phyloP scores from a whole-genome alignment of 495 filamentous ascomycete genomes.

The Melanomma pulvis-pyrius region DNA sequence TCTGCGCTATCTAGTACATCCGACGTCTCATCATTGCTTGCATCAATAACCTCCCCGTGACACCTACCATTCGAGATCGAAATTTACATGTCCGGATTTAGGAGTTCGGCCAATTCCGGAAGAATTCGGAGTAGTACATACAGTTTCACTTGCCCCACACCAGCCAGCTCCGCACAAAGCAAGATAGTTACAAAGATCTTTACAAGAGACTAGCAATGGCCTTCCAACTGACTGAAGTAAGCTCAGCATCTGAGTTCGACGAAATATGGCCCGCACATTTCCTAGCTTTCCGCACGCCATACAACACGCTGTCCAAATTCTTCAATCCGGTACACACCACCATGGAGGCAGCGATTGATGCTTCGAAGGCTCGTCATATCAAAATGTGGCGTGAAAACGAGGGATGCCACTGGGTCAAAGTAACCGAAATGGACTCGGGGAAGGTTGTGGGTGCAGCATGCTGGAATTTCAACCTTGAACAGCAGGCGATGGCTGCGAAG shows the following conservation, averaged over 20 bases:
- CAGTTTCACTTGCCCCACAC: too few relatives aligned
- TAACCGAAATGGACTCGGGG: slow-evolving; percentile 1
- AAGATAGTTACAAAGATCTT: too few relatives aligned
- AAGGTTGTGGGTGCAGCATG: not conserved
- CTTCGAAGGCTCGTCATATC: not conserved
- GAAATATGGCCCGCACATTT: not conserved
- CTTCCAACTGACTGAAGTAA: not conserved
- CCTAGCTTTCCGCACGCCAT: not conserved
- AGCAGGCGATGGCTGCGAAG: not conserved
- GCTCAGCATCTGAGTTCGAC: not conserved
- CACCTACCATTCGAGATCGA: too few relatives aligned
- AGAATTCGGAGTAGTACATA: too few relatives aligned
- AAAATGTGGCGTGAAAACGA: not conserved
- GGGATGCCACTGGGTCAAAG: not conserved
- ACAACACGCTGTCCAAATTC: not conserved
- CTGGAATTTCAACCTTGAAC: not conserved
- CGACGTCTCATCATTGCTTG: too few relatives aligned
- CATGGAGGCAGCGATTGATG: not conserved
- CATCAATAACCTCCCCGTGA: too few relatives aligned
- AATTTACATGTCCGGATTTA: too few relatives aligned
- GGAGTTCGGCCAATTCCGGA: too few relatives aligned
- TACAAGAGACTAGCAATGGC: too few relatives aligned
- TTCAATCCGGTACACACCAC: slow-evolving; percentile 6
- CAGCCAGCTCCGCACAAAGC: too few relatives aligned
- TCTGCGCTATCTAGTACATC: too few relatives aligned